Conservation (phyloP, 1,284 basidiomycete species). For the Apiotrichum gracile region DNA sequence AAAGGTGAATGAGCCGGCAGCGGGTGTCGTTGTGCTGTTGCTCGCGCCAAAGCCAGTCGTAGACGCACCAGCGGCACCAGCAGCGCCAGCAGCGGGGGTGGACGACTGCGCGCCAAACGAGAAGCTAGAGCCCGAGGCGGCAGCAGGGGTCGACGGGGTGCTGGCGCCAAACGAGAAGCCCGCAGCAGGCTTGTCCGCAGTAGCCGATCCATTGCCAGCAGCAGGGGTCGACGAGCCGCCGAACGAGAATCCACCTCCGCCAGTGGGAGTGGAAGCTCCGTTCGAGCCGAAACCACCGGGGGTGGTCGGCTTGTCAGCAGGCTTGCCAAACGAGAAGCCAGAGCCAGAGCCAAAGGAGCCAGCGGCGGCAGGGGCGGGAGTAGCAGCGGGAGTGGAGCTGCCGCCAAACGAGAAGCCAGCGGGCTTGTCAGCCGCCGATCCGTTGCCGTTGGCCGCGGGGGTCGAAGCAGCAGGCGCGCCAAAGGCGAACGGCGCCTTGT, state of each 20-base stretch:
- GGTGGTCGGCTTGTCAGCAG: background rate
- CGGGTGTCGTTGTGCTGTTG: background rate
- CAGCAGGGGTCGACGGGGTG: background rate
- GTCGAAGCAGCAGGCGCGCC: conserved; percentile 10
- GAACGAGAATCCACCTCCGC: conserved; percentile 9
- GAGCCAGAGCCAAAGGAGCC: background rate
- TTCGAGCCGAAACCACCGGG: conserved; percentile 1
- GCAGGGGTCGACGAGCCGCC: conserved; percentile 16
- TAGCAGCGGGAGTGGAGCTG: conserved; percentile 1
- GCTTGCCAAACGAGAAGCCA: conserved; percentile 1
- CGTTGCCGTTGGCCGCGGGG: background rate
- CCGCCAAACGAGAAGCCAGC: conserved; percentile 19
- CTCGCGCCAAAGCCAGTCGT: background rate
- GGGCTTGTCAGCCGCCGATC: background rate
- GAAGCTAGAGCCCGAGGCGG: conserved; percentile 8
- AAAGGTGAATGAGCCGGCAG: background rate
- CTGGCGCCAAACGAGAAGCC: conserved; percentile 3
- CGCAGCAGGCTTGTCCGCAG: conserved; percentile 1
- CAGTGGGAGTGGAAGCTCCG: conserved; percentile 2
- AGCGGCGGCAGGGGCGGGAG: conserved; percentile 2
- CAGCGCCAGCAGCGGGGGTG: background rate
- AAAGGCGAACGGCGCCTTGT: conserved; percentile 23
- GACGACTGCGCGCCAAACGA: background rate
- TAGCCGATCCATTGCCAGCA: background rate
- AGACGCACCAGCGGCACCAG: background rate